phyloP scores from a whole-genome alignment of 371 early-diverging fungal genomes.

The Chytridiales sp. region DNA sequence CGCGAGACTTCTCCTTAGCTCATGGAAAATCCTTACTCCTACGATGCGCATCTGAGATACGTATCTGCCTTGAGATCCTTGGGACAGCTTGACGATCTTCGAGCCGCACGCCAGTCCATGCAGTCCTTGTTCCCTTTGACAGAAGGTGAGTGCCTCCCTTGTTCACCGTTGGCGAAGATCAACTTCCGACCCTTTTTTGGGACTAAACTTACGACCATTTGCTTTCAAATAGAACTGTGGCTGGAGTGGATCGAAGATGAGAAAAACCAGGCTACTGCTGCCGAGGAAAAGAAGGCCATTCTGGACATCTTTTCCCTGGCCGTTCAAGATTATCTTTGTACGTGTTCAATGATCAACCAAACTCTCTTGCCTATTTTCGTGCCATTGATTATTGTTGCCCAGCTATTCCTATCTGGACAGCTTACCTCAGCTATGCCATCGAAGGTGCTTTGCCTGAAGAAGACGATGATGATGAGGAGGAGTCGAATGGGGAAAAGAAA shows the following conservation, averaged over 20 bases:
- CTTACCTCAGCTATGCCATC: slow-evolving; percentile 48
- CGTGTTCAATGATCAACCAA: slow-evolving; percentile 11
- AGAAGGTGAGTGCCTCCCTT: slow-evolving; percentile 46
- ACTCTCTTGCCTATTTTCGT: background rate
- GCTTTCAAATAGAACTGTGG: slow-evolving; percentile 53
- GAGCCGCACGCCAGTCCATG: slow-evolving; percentile 55
- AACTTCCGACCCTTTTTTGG: no score
- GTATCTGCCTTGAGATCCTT: slow-evolving; percentile 25
- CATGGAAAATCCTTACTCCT: slow-evolving; percentile 32
- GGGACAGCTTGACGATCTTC: slow-evolving; percentile 43
- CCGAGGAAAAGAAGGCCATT: slow-evolving; percentile 42
- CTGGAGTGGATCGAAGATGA: slow-evolving; percentile 67
- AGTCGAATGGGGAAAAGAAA: slow-evolving; percentile 18
- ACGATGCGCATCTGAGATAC: slow-evolving; percentile 37
- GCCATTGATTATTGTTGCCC: background rate
- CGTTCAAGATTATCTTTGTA: slow-evolving; percentile 62
- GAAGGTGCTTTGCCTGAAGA: slow-evolving; percentile 30
- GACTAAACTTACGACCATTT: no score
- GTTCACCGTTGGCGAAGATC: no score
- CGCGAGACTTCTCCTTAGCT: slow-evolving; percentile 21
- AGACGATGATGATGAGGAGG: slow-evolving; percentile 40
- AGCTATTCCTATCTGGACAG: slow-evolving; percentile 63
- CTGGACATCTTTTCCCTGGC: slow-evolving; percentile 49
- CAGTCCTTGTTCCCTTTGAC: slow-evolving; percentile 58
- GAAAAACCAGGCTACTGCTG: slow-evolving; percentile 24